Base-by-base conservation (phyloP, 306 rosid genomes). In the Castanea mollissima region DNA sequence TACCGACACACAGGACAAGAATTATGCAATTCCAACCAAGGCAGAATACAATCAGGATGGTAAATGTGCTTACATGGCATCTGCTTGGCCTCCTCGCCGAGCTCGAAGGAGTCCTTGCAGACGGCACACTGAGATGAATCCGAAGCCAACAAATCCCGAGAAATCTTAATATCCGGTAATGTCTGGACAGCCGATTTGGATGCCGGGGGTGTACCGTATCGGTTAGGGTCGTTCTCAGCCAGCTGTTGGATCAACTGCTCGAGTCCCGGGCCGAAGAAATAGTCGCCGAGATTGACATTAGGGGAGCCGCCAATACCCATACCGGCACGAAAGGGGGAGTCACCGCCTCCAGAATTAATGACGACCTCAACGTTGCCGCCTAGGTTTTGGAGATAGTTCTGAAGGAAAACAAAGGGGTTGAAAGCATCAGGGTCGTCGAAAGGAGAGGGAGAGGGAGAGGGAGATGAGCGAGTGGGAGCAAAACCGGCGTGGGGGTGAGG, bases 171-270 rank as follows among this genome's bases (percentile, higher is more conserved):
- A 7, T 78, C 56, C 2, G 97, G 96, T 6, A 94, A 89, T 11
- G 74, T 92, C 74, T 85, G 89, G 14, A 94, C 78, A 0, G 92
- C 93, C 0, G 93, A 85, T 72, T 87, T 94, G 0, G 97, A 87
- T 8, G 98, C 96, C 6, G 98, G 97, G 3, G 98, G 98, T 14
- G 97, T 89, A 23, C 98, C 98, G 6, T 89, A 85, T 11, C 98
- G 90, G 78, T 87, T 94, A 0, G 98, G 98, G 76, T 94, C 98
- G 29, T 94, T 94, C 88, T 94, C 98, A 2, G 98, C 96, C 1
- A 94, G 91, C 52, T 94, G 98, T 71, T 94, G 98, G 79, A 94
- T 94, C 88, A 94, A 89, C 79, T 94, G 94, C 90, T 94, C 98
- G 11, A 94, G 96, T 1, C 98, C 98, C 0, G 97, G 94, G 5